A percentile compares a stretch with the other conserved stretches of the same genome.
Evolutionary conservation across 441 rosid species (phyloP).

Genomic region (Gossypium laxum): DNA sequence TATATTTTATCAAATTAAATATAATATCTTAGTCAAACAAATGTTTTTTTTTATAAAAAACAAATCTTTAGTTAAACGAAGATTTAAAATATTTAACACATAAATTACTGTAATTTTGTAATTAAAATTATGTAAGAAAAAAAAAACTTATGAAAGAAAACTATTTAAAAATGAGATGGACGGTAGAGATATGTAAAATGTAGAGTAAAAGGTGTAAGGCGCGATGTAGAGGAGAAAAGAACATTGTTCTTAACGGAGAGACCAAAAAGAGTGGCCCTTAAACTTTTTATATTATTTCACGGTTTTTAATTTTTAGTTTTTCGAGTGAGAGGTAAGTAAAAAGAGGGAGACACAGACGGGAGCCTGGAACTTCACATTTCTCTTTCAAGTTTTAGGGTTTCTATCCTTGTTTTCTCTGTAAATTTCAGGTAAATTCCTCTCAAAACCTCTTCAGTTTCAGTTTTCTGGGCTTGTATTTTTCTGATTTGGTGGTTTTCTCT

Average conservation of each 20-base stretch:
- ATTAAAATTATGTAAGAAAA: neutral
- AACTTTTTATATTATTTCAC: neutral
- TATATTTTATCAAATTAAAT: too few species aligned
- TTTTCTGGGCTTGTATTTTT: neutral
- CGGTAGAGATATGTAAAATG: neutral
- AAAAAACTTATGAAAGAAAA: neutral
- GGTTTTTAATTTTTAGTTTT: neutral
- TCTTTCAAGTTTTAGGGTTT: neutral
- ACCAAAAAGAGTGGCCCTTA: neutral
- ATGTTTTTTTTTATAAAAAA: neutral
- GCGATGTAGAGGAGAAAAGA: neutral
- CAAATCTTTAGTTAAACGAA: neutral
- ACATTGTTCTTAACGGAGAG: neutral
- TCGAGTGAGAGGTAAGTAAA: neutral
- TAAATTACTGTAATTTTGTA: too few species aligned
- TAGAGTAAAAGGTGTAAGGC: neutral
- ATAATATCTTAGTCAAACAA: too few species aligned
- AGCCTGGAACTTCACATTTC: neutral
- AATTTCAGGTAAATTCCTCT: conserved; percentile 26
- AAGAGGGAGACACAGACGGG: neutral
- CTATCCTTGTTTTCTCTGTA: neutral
- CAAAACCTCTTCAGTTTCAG: neutral
- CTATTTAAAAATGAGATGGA: neutral
- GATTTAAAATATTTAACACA: too few species aligned
- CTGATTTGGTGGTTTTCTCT: neutral